Base-by-base conservation (phyloP, 1,139 yeast species). In the Candida albicans region DNA sequence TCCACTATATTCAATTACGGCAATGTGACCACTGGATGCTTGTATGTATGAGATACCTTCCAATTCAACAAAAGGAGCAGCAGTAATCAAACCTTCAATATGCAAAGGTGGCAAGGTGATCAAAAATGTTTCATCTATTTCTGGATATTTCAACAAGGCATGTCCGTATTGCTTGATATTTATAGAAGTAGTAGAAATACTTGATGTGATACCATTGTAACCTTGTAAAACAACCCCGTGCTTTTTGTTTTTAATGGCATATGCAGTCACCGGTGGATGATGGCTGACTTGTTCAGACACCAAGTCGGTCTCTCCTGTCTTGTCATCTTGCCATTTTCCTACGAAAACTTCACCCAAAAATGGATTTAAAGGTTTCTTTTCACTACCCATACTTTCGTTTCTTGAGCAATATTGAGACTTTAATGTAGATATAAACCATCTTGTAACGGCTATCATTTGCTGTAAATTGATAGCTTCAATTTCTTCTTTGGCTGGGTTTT, bases 251-350 rank as follows among this genome's bases (percentile, higher is more conserved):
- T 77, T 70, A 44, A 93, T 77, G 31, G 88, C 78, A 61, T 89
- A 93, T 2, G 95, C 97, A 13, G 97, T 90, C 30, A 87, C 84
- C 18, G 98, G 97, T 13, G 98, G 98, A 61, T 91, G 98, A 67
- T 91, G 98, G 50, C 90, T 82, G 15, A 91, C 97, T 67, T 93
- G 98, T 65, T 93, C 98, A 46, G 91, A 81, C 44, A 88, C 74
- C 51, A 91, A 73, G 13, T 79, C 65, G 14, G 96, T 86, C 51
- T 85, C 91, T 28, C 95, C 95, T 10, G 77, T 64, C 24, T 56
- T 51, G 30, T 73, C 77, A 26, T 65, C 61, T 14, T 69, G 72
- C 95, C 96, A 89, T 59, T 84, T 82, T 41, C 96, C 97, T 32
- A 88, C 87, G 57, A 90, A 93, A 37, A 89, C 74, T 67, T 91